A percentile compares a stretch with the other conserved stretches of the same genome.
Conservation (phyloP, 106 monocot genomes). For the Dendrobium catenatum region DNA sequence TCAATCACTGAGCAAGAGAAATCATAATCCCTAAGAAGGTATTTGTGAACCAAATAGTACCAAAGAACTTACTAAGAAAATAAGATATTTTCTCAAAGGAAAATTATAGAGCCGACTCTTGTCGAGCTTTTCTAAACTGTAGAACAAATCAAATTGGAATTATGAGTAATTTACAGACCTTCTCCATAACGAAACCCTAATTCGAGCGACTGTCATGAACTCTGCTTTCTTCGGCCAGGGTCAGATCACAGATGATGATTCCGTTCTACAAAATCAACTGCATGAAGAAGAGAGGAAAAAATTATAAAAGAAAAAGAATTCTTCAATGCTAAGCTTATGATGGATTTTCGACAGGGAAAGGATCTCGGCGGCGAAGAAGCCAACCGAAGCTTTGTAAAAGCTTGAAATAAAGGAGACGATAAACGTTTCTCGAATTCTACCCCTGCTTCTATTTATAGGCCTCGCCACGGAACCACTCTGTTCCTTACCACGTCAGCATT, state of each 20-base stretch:
- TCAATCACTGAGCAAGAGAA: neutral
- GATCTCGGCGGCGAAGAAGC: neutral
- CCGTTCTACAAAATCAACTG: neutral
- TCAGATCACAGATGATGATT: neutral
- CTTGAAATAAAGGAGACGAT: neutral
- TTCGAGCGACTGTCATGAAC: neutral
- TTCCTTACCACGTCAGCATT: neutral
- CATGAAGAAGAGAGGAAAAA: neutral
- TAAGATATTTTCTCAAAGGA: neutral
- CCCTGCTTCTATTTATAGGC: neutral
- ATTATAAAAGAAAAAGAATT: neutral
- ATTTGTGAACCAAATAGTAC: neutral
- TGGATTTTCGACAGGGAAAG: neutral
- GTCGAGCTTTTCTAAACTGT: neutral
- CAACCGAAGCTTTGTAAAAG: neutral
- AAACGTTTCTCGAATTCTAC: neutral
- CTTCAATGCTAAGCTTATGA: neutral
- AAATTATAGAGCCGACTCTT: neutral
- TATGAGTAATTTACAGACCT: neutral
- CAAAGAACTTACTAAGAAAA: neutral
- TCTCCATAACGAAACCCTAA: constrained; percentile 1
- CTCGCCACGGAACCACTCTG: neutral
- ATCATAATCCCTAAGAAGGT: neutral
- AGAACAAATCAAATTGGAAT: neutral
- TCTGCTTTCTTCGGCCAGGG: neutral